Evolutionary conservation across 768 basidiomycete genomes (phyloP).

Genomic region (Boletus vinaceobasis): DNA sequence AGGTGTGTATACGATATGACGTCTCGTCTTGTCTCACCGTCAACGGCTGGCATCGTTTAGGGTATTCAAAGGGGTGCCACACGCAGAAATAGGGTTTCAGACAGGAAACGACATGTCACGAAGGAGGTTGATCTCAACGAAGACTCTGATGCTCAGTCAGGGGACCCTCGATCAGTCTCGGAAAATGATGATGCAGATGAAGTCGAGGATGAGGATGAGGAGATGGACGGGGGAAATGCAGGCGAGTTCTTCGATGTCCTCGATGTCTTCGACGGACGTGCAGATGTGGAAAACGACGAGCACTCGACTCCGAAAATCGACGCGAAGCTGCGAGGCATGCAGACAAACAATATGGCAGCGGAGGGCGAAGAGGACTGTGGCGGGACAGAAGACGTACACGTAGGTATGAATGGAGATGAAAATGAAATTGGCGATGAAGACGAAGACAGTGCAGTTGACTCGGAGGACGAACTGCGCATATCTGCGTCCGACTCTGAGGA

Average conservation of each 20-base stretch:
- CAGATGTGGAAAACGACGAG: constrained; percentile 30
- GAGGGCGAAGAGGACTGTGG: constrained; percentile 34
- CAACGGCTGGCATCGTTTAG: constrained; percentile 7
- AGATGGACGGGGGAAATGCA: constrained; percentile 45
- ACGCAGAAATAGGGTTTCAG: constrained; percentile 21
- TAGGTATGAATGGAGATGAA: constrained; percentile 35
- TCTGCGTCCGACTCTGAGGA: constrained; percentile 48
- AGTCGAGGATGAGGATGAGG: constrained; percentile 41
- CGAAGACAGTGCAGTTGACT: constrained; percentile 26
- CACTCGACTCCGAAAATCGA: constrained; percentile 8
- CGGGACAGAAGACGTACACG: constrained; percentile 15
- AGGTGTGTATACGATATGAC: constrained; percentile 1
- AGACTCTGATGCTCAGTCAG: constrained; percentile 36
- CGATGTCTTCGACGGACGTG: constrained; percentile 65
- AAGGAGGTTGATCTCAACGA: constrained; percentile 69
- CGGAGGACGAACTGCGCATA: constrained; percentile 46
- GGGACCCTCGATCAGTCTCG: constrained; percentile 15
- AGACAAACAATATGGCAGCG: constrained; percentile 55
- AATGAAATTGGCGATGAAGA: constrained; percentile 35
- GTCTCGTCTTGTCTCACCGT: not conserved
- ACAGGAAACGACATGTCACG: constrained; percentile 31
- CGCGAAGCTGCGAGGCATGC: constrained; percentile 19
- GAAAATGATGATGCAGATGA: constrained; percentile 31
- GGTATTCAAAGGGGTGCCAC: constrained; percentile 18
- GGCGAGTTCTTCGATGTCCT: constrained; percentile 62